Evolutionary conservation across 129 eudicot species (phyloP).

Genomic region (Kitagawia praeruptora): DNA sequence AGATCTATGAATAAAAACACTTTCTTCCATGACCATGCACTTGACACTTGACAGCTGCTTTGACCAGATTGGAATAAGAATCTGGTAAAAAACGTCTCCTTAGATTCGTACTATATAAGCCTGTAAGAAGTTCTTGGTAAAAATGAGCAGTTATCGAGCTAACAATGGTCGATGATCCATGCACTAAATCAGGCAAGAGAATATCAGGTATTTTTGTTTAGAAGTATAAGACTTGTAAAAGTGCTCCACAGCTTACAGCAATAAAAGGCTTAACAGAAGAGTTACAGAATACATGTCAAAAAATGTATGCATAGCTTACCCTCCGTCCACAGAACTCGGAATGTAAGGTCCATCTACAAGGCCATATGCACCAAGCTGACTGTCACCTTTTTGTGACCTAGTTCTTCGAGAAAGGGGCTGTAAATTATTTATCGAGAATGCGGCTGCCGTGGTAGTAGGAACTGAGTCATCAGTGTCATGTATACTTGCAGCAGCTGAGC

Average conservation of each 20-base stretch:
- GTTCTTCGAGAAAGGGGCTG: slow-evolving; percentile 92
- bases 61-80: not conserved
- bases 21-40: not conserved
- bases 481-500: slow-evolving; percentile 65
- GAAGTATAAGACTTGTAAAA: not conserved
- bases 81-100: not conserved
- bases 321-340: slow-evolving; percentile 76
- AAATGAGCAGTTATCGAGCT: not conserved
- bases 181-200: not conserved
- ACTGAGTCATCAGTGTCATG: slow-evolving; percentile 74
- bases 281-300: slow-evolving; percentile 11
- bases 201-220: not conserved
- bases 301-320: slow-evolving; percentile 36
- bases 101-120: not conserved
- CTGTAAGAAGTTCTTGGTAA: not conserved
- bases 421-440: slow-evolving; percentile 56
- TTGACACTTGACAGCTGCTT: not conserved
- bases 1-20: not conserved
- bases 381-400: slow-evolving; percentile 60
- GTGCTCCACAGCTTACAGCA: not conserved
- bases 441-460: slow-evolving; percentile 61
- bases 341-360: slow-evolving; percentile 36
- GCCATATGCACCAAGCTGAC: slow-evolving; percentile 46
- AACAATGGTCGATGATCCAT: not conserved
- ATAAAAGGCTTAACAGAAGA: slow-evolving; percentile 4